Evolutionary conservation across 805 yeast genomes (phyloP).

Genomic region (Candida ascalaphidarum): DNA sequence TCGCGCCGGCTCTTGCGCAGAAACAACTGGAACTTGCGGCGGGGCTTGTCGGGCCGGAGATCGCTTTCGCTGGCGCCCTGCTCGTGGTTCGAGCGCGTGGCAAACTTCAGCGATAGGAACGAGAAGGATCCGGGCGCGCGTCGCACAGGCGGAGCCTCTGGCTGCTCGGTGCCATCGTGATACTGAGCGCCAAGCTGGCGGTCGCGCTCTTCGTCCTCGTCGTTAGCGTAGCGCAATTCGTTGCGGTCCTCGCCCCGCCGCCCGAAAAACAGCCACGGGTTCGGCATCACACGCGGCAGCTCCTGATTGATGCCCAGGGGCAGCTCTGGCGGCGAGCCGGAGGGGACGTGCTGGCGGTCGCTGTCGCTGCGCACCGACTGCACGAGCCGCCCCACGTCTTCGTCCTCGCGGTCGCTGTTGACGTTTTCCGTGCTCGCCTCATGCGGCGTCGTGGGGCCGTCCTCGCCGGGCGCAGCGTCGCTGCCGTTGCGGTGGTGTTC

Average conservation of each 20-base stretch:
- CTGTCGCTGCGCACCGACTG: too few species aligned
- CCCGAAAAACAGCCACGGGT: slow-evolving; percentile 23
- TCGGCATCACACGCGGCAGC: slow-evolving; percentile 17
- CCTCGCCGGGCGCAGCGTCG: too few species aligned
- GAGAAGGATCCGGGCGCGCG: not conserved
- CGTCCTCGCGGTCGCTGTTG: too few species aligned
- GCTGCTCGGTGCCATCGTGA: not conserved
- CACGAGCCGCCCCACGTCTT: too few species aligned
- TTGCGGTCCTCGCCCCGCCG: slow-evolving; percentile 16
- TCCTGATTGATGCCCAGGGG: slow-evolving; percentile 8
- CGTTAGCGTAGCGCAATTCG: slow-evolving; percentile 23
- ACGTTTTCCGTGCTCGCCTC: too few species aligned
- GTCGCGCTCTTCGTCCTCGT: slow-evolving; percentile 19
- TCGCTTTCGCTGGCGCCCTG: slow-evolving; percentile 1
- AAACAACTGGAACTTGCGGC: slow-evolving; percentile 14
- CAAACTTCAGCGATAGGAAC: not conserved
- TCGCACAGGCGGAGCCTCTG: not conserved
- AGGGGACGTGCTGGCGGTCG: too few species aligned
- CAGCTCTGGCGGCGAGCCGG: too few species aligned
- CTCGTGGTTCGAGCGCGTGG: not conserved
- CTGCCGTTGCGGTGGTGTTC: too few species aligned
- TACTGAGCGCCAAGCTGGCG: slow-evolving; percentile 8
- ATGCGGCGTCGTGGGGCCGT: too few species aligned
- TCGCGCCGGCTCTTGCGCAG: slow-evolving; percentile 17
- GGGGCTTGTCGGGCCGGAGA: slow-evolving; percentile 1